phyloP scores from a whole-genome alignment of 345 rosid species.

The Noccaea bulbosa region DNA sequence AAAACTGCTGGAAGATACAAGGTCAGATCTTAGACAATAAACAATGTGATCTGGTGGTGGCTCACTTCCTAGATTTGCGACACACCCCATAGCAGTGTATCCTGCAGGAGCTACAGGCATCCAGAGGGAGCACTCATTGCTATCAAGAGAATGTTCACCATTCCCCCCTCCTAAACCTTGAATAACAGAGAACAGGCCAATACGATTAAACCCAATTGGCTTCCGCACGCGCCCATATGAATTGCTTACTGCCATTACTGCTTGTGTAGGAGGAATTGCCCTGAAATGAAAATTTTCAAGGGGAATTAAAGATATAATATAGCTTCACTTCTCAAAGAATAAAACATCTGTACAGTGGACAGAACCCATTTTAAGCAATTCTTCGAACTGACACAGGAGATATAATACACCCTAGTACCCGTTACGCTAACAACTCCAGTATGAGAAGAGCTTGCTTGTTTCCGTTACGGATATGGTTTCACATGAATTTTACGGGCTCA shows the following conservation, averaged over 20 bases:
- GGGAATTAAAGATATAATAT: conserved; percentile 2
- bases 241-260: conserved; percentile 92
- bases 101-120: conserved; percentile 95
- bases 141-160: conserved; percentile 45
- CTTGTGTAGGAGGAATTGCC: conserved; percentile 95
- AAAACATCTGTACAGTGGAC: conserved; percentile 16
- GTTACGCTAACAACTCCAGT: conserved; percentile 10
- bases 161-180: conserved; percentile 54
- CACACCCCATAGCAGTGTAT: conserved; percentile 86
- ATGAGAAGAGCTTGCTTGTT: conserved; percentile 22
- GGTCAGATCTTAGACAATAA: conserved; percentile 91
- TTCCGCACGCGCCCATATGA: conserved; percentile 94
- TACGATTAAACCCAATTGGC: conserved; percentile 73
- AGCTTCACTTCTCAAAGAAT: conserved; percentile 19
- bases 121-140: conserved; percentile 86
- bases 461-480: conserved; percentile 22
- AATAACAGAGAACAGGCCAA: conserved; percentile 67
- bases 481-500: conserved; percentile 22
- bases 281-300: conserved; percentile 46
- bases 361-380: conserved; percentile 6
- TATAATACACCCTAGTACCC: conserved; percentile 14
- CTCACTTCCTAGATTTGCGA: conserved; percentile 76
- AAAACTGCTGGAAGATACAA: conserved; percentile 80
- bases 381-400: conserved; percentile 3
- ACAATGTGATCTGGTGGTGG: conserved; percentile 86